These are phyloP conservation scores for Elongisporangium undulatum DNA, from an alignment of 352 stramenopile genomes.

Conservation along the genomic window DNA sequence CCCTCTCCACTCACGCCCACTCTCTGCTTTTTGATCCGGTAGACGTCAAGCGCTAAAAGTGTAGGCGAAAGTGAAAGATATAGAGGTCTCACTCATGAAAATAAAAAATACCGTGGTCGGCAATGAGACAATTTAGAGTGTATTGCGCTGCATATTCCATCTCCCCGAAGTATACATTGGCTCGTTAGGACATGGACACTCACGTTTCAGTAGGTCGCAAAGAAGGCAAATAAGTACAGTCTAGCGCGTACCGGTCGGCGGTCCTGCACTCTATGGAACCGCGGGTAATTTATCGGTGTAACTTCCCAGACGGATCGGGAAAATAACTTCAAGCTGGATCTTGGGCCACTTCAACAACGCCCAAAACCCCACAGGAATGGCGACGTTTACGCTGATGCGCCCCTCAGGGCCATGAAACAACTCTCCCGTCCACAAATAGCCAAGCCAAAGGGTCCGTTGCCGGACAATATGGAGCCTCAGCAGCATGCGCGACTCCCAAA, in stretches of 20 bases:
- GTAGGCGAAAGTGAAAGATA: not conserved
- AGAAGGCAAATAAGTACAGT: not conserved
- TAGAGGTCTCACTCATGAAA: not conserved
- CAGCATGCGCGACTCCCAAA: not conserved
- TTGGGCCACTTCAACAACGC: not conserved
- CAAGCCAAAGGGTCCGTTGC: not conserved
- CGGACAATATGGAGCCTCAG: not conserved
- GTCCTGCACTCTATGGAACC: not conserved
- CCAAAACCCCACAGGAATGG: not conserved
- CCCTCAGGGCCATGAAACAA: not conserved
- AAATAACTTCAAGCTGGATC: not conserved
- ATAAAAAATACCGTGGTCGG: not conserved
- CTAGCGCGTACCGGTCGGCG: not conserved
- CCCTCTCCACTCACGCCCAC: not conserved
- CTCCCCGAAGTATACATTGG: too few relatives aligned
- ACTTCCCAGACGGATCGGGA: not conserved
- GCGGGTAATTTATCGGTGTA: not conserved
- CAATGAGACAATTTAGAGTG: not conserved
- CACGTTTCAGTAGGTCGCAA: not conserved
- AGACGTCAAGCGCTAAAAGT: not conserved
- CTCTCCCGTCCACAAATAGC: not conserved
- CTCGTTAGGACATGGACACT: too few relatives aligned
- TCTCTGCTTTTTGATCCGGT: not conserved
- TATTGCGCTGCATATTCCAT: not conserved
- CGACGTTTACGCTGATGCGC: not conserved